These are phyloP conservation scores for Mucor mucedo DNA, from an alignment of 371 early-diverging fungal species.

Conservation along the genomic window DNA sequence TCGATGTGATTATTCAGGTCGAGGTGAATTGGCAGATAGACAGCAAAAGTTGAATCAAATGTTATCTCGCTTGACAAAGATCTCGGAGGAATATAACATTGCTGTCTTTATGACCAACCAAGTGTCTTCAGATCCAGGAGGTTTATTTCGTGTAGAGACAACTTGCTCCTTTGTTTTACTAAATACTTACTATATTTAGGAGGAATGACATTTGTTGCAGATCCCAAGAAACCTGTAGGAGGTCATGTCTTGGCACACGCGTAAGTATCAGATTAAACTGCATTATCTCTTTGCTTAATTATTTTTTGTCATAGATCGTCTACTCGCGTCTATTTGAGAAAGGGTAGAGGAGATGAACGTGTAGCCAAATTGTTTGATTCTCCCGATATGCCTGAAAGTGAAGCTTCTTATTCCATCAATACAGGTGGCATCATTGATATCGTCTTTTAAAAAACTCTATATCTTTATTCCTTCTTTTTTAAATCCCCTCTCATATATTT, in stretches of 20 bases:
- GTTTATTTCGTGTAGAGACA: constrained; percentile 36
- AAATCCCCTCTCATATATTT: constrained; percentile 68
- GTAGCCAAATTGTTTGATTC: constrained; percentile 91
- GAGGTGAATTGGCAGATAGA: constrained; percentile 90
- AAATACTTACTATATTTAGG: constrained; percentile 14
- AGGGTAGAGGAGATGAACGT: constrained; percentile 86
- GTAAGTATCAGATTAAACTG: constrained; percentile 31
- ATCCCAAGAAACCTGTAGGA: constrained; percentile 88
- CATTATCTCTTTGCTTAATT: not conserved
- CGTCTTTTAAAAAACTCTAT: constrained; percentile 2
- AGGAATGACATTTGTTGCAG: constrained; percentile 78
- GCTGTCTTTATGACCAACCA: constrained; percentile 93
- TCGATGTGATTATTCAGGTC: constrained; percentile 80
- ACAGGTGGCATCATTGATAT: constrained; percentile 44
- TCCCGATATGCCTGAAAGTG: constrained; percentile 86
- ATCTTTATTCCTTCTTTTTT: constrained; percentile 29
- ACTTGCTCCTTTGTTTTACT: constrained; percentile 39
- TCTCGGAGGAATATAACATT: constrained; percentile 89
- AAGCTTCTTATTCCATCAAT: constrained; percentile 59
- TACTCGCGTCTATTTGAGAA: constrained; percentile 81
- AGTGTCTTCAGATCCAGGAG: constrained; percentile 61
- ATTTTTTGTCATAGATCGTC: constrained; percentile 43
- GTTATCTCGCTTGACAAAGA: constrained; percentile 76
- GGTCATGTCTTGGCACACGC: constrained; percentile 78
- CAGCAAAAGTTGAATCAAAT: constrained; percentile 89